These are phyloP conservation scores for Cryptococcus sp. DNA, from an alignment of 1,284 basidiomycete species.

Conservation along the genomic window DNA sequence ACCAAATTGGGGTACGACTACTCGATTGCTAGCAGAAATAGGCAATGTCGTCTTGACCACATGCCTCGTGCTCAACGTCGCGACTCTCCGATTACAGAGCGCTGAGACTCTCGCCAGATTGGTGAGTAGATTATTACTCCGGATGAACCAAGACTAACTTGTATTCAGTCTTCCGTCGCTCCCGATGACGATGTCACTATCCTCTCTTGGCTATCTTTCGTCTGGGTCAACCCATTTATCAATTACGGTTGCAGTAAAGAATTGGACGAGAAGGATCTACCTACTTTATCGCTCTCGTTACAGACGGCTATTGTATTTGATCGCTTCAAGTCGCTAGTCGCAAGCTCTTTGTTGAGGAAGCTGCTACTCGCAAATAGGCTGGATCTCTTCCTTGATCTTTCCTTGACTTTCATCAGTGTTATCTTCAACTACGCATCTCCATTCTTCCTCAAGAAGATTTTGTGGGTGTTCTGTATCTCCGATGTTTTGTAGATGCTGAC, in stretches of 20 bases:
- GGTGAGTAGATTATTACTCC: conserved; percentile 13
- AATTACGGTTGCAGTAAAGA: conserved; percentile 57
- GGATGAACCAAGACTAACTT: neutral
- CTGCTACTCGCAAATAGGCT: conserved; percentile 65
- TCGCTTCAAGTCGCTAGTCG: conserved; percentile 48
- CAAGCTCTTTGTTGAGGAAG: conserved; percentile 57
- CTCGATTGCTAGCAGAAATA: conserved; percentile 22
- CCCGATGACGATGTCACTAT: conserved; percentile 67
- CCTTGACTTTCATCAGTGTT: conserved; percentile 61
- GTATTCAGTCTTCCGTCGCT: conserved; percentile 13
- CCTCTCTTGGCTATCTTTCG: conserved; percentile 71
- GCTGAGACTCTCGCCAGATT: conserved; percentile 28
- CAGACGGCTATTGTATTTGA: conserved; percentile 63
- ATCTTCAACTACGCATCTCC: conserved; percentile 59
- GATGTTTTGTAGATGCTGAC: neutral
- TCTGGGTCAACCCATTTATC: conserved; percentile 69
- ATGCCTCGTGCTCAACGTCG: conserved; percentile 18
- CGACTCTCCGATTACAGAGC: conserved; percentile 30
- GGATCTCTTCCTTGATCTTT: conserved; percentile 66
- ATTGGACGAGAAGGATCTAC: conserved; percentile 66
- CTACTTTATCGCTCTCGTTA: conserved; percentile 63
- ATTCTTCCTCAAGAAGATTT: conserved; percentile 48
- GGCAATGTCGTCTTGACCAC: conserved; percentile 20
- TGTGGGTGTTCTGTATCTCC: conserved; percentile 22
- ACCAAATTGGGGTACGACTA: conserved; percentile 30